phyloP scores from a whole-genome alignment of 2,329 filamentous ascomycete genomes.

The Aspergillus ochraceus region DNA sequence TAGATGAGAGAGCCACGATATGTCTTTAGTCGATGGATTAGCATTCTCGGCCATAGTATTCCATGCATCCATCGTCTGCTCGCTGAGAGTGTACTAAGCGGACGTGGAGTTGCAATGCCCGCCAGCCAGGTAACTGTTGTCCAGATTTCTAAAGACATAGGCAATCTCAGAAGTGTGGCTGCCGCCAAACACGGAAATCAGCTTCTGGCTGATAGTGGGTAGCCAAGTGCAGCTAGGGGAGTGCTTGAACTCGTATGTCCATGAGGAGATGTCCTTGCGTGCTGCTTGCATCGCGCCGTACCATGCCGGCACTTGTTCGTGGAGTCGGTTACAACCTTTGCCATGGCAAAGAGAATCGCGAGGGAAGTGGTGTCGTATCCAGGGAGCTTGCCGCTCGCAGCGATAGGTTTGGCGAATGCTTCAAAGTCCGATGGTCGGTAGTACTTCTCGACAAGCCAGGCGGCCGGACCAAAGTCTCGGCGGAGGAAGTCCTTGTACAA shows the following conservation, averaged over 20 bases:
- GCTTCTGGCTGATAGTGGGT: neutral
- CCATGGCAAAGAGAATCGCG: slow-evolving; percentile 16
- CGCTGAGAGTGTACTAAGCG: slow-evolving; percentile 14
- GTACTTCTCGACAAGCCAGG: slow-evolving; percentile 12
- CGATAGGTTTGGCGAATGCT: neutral
- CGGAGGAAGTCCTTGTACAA: slow-evolving; percentile 18
- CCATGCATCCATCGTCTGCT: slow-evolving; percentile 20
- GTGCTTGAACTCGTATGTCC: slow-evolving; percentile 23
- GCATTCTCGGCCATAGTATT: slow-evolving; percentile 21
- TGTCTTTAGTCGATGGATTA: slow-evolving; percentile 14
- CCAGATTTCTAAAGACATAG: slow-evolving; percentile 18
- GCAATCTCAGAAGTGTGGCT: slow-evolving; percentile 22
- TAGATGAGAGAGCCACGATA: no score
- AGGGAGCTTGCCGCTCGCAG: neutral
- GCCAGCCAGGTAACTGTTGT: neutral
- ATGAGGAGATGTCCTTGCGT: slow-evolving; percentile 16
- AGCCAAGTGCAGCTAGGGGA: slow-evolving; percentile 22
- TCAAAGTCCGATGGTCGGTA: slow-evolving; percentile 15
- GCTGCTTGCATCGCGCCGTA: slow-evolving; percentile 6
- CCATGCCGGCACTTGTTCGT: slow-evolving; percentile 18
- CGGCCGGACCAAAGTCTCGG: slow-evolving; percentile 16
- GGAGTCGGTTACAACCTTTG: slow-evolving; percentile 12
- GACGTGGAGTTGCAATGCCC: slow-evolving; percentile 14
- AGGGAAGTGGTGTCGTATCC: neutral
- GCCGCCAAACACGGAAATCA: slow-evolving; percentile 5